Percentiles rank a stretch among this genome's conserved stretches.
phyloP scores from a whole-genome alignment of 1,139 yeast species.

The Yamadazyma mexicana region DNA sequence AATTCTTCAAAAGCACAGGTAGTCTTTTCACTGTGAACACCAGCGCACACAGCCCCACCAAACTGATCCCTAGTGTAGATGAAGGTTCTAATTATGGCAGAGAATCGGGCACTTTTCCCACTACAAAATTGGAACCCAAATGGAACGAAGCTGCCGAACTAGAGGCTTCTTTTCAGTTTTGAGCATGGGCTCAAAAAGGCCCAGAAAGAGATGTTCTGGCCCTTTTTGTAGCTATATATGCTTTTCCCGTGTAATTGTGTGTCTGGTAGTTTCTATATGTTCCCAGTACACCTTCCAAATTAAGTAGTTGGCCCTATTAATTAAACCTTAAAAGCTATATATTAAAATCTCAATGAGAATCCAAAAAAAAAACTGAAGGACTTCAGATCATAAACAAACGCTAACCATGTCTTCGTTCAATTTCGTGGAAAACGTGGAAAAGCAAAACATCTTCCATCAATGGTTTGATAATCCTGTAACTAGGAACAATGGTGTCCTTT shows the following conservation, averaged over 20 bases:
- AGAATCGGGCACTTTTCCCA: not conserved
- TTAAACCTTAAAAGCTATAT: too few species aligned
- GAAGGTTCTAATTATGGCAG: not conserved
- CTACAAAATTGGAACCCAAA: too few species aligned
- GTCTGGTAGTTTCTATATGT: too few species aligned
- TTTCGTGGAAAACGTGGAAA: constrained; percentile 11
- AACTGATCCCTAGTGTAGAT: constrained; percentile 1
- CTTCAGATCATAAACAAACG: not conserved
- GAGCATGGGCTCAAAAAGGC: too few species aligned
- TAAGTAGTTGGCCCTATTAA: too few species aligned
- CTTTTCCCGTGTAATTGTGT: too few species aligned
- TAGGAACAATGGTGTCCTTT: constrained; percentile 3
- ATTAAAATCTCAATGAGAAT: too few species aligned
- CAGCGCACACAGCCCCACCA: not conserved
- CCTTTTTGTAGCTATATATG: too few species aligned
- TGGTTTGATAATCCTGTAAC: constrained; percentile 6
- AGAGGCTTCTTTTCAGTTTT: not conserved
- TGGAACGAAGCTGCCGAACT: not conserved
- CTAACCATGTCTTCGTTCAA: constrained; percentile 6
- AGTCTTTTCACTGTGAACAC: constrained; percentile 7
- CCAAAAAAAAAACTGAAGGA: too few species aligned
- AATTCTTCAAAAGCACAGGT: constrained; percentile 12
- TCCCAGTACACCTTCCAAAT: too few species aligned
- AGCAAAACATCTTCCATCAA: constrained; percentile 21
- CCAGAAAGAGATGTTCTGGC: too few species aligned